phyloP scores from a whole-genome alignment of 345 rosid species.

The Hypericum androsaemum region DNA sequence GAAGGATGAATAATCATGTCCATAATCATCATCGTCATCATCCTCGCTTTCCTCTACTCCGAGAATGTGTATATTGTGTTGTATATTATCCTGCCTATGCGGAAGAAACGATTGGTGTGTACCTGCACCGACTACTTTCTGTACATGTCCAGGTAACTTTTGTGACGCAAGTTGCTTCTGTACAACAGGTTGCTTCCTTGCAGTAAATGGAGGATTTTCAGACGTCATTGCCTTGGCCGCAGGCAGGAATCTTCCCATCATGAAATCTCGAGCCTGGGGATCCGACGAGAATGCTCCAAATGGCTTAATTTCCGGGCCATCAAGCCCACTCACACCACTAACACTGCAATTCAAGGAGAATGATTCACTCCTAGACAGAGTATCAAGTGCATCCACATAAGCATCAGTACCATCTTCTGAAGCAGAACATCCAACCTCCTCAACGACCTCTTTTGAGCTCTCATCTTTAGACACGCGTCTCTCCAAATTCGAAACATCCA shows the following conservation, averaged over 20 bases:
- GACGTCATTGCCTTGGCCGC: slow-evolving; percentile 90
- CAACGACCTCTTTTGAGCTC: slow-evolving; percentile 20
- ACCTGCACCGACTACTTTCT: slow-evolving; percentile 17
- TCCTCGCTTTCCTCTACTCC: slow-evolving; percentile 35
- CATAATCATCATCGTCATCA: slow-evolving; percentile 34
- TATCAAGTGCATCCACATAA: slow-evolving; percentile 45
- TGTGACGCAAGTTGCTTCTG: slow-evolving; percentile 33
- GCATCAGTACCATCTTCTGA: slow-evolving; percentile 26
- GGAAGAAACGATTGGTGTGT: slow-evolving; percentile 15
- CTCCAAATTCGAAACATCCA: slow-evolving; percentile 11
- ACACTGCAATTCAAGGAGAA: slow-evolving; percentile 50
- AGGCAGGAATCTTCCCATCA: slow-evolving; percentile 90
- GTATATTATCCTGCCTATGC: slow-evolving; percentile 22
- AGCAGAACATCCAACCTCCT: slow-evolving; percentile 20
- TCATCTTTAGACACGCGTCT: slow-evolving; percentile 12
- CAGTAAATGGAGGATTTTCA: slow-evolving; percentile 40
- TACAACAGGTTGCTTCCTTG: slow-evolving; percentile 35
- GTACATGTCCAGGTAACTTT: slow-evolving; percentile 24
- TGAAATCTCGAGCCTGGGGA: slow-evolving; percentile 51
- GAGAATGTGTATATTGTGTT: slow-evolving; percentile 15
- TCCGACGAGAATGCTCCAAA: slow-evolving; percentile 42
- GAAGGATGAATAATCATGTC: slow-evolving; percentile 27
- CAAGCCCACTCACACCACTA: slow-evolving; percentile 46
- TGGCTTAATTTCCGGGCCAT: slow-evolving; percentile 38
- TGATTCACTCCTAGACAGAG: slow-evolving; percentile 48